These are phyloP conservation scores for Erythrophleum fordii DNA, from an alignment of 306 rosid species.

Conservation along the genomic window DNA sequence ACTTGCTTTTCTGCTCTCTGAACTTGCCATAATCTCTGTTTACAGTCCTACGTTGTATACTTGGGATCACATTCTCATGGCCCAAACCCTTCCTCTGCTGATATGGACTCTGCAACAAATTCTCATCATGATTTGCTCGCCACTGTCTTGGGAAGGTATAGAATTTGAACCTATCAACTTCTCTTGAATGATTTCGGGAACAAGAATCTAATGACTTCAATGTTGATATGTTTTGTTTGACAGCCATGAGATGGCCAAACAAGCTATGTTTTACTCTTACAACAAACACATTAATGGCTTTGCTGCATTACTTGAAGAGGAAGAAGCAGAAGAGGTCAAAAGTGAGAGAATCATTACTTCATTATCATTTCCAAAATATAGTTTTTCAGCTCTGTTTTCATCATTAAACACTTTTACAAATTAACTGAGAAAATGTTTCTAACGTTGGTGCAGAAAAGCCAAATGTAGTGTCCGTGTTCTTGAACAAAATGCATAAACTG, in stretches of 20 bases:
- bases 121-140: slow-evolving; percentile 42
- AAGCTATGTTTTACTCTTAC: slow-evolving; percentile 54
- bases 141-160: slow-evolving; percentile 39
- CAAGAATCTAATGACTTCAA: no score
- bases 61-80: slow-evolving; percentile 47
- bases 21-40: neutral
- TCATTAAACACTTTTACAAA: neutral
- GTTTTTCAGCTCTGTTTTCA: no score
- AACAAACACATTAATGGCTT: slow-evolving; percentile 65
- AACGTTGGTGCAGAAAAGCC: slow-evolving; percentile 27
- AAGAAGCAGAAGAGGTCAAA: slow-evolving; percentile 50
- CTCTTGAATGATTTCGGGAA: no score
- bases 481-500: slow-evolving; percentile 53
- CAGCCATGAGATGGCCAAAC: slow-evolving; percentile 40
- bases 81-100: slow-evolving; percentile 38
- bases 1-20: neutral
- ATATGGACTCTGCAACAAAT: slow-evolving; percentile 45
- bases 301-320: slow-evolving; percentile 62
- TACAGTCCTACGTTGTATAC: slow-evolving; percentile 31
- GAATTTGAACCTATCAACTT: no score
- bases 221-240: neutral
- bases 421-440: neutral
- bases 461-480: slow-evolving; percentile 65
- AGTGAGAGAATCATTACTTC: slow-evolving; percentile 43
- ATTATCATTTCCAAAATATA: no score